Conservation (phyloP, 345 rosid genomes). For the Laguncularia racemosa region DNA sequence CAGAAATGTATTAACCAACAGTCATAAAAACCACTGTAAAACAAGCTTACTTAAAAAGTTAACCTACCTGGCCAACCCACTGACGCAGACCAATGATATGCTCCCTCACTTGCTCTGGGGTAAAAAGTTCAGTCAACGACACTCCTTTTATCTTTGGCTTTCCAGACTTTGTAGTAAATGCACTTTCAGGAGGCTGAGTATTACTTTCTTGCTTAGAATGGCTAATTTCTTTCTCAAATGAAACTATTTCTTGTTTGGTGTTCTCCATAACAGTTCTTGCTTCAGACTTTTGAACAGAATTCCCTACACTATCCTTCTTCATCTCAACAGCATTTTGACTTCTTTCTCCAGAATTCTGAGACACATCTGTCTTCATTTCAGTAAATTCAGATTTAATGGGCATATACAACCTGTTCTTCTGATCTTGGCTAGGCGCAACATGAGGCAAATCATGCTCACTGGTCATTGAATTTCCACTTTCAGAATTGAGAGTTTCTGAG, state of each 20-base stretch:
- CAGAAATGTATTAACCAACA: not conserved
- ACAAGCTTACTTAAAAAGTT: not conserved
- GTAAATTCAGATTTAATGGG: conserved; percentile 42
- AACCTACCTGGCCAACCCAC: conserved; percentile 98
- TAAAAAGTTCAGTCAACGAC: conserved; percentile 87
- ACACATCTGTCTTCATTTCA: conserved; percentile 52
- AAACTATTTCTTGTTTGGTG: conserved; percentile 38
- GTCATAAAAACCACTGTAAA: conserved; percentile 1
- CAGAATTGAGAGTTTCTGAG: conserved; percentile 33
- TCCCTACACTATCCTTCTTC: conserved; percentile 40
- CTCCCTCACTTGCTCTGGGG: conserved; percentile 94
- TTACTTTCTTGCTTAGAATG: conserved; percentile 46
- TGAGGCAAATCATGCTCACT: conserved; percentile 32
- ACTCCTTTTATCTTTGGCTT: conserved; percentile 97
- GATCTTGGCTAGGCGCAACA: conserved; percentile 42
- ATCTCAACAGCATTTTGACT: conserved; percentile 37
- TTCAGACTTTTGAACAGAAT: conserved; percentile 32
- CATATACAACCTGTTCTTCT: conserved; percentile 29
- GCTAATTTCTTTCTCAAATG: conserved; percentile 48
- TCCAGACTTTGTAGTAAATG: conserved; percentile 57
- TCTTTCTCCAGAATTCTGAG: conserved; percentile 41
- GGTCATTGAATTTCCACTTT: conserved; percentile 31
- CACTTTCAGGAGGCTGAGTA: conserved; percentile 38
- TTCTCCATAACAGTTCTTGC: conserved; percentile 28
- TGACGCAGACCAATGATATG: conserved; percentile 93